Evolutionary conservation across 2,329 filamentous ascomycete species (phyloP).

Genomic region (Cladobotryum mycophilum): DNA sequence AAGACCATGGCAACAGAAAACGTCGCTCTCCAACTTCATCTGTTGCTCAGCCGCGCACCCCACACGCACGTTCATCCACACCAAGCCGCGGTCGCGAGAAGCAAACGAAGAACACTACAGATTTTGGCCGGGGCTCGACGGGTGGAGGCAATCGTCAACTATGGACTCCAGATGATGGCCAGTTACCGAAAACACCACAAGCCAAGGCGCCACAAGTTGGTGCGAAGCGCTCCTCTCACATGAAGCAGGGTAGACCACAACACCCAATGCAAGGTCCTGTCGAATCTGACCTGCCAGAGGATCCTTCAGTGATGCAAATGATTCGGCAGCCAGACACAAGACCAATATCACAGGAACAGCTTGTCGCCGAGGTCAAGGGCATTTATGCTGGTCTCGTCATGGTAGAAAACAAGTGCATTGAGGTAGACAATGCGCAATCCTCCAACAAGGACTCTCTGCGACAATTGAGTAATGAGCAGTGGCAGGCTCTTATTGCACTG

Average conservation of each 20-base stretch:
- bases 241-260: background rate
- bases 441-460: constrained; percentile 36
- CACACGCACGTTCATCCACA: constrained; percentile 14
- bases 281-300: constrained; percentile 6
- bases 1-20: constrained; percentile 20
- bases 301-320: constrained; percentile 7
- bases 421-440: constrained; percentile 63
- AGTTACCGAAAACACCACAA: constrained; percentile 9
- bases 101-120: constrained; percentile 10
- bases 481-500: constrained; percentile 75
- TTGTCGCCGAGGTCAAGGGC: constrained; percentile 73
- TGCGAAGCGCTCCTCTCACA: constrained; percentile 7
- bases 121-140: constrained; percentile 22
- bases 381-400: constrained; percentile 80
- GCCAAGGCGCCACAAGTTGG: background rate
- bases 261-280: background rate
- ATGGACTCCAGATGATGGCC: constrained; percentile 22
- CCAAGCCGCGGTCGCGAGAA: constrained; percentile 14
- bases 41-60: constrained; percentile 13
- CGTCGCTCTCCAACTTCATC: constrained; percentile 23
- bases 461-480: constrained; percentile 61
- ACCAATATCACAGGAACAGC: constrained; percentile 68
- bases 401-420: constrained; percentile 82
- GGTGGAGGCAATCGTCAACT: constrained; percentile 20
- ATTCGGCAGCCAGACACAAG: constrained; percentile 52